Percentiles rank a stretch among this genome's conserved stretches.
Evolutionary conservation across 768 basidiomycete species (phyloP).

Genomic region (Daedalea quercina): DNA sequence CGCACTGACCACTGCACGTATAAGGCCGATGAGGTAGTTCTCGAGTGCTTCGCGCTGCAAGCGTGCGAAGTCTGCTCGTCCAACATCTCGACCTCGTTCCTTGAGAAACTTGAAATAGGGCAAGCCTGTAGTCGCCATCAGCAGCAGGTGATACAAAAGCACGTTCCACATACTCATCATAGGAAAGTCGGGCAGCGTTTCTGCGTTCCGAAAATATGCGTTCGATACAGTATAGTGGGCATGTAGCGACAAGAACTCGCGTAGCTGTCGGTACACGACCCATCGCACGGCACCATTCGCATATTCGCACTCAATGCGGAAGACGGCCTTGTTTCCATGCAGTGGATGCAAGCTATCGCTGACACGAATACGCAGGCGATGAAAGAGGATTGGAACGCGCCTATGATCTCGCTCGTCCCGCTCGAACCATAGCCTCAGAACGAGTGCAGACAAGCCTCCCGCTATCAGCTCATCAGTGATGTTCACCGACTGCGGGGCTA

Average conservation of each 20-base stretch:
- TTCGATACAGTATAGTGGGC: conserved; percentile 86
- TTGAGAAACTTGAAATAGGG: conserved; percentile 87
- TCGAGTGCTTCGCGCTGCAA: conserved; percentile 80
- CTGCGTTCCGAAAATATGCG: conserved; percentile 63
- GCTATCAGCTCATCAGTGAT: conserved; percentile 79
- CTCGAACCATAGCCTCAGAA: conserved; percentile 81
- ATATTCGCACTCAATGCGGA: conserved; percentile 94
- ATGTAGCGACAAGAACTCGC: conserved; percentile 88
- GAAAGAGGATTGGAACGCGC: conserved; percentile 73
- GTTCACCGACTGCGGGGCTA: conserved; percentile 52
- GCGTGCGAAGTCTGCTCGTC: conserved; percentile 71
- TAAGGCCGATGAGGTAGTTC: conserved; percentile 81
- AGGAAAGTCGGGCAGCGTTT: conserved; percentile 89
- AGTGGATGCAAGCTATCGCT: conserved; percentile 83
- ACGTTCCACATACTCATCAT: conserved; percentile 48
- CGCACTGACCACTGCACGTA: conserved; percentile 70
- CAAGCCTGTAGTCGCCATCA: conserved; percentile 42
- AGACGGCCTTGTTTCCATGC: conserved; percentile 70
- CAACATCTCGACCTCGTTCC: conserved; percentile 43
- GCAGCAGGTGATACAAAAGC: neutral
- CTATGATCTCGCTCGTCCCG: conserved; percentile 79
- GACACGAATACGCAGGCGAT: conserved; percentile 76
- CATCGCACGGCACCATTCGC: conserved; percentile 88
- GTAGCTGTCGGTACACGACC: conserved; percentile 91
- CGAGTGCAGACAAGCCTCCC: conserved; percentile 71